Conservation (phyloP, 2,329 filamentous ascomycete genomes). For the Fusarium gaditjirri region DNA sequence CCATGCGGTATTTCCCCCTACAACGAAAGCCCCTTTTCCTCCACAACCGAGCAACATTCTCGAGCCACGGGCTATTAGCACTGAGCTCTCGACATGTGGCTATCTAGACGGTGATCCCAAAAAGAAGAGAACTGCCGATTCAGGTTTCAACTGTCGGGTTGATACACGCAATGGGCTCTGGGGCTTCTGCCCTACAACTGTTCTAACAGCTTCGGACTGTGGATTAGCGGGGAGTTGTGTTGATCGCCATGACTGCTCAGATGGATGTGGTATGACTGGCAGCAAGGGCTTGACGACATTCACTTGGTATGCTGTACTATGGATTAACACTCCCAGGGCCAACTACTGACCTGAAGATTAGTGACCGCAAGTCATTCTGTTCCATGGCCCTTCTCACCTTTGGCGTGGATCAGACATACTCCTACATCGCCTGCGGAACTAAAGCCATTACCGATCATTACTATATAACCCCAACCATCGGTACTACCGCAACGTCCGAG, state of each 20-base stretch:
- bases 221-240: constrained; percentile 51
- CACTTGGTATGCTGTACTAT: constrained; percentile 47
- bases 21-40: background rate
- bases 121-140: constrained; percentile 45
- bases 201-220: constrained; percentile 51
- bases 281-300: constrained; percentile 46
- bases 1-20: background rate
- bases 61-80: constrained; percentile 15
- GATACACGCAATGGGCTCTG: constrained; percentile 50
- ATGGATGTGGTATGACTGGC: constrained; percentile 47
- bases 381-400: constrained; percentile 51
- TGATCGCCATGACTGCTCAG: constrained; percentile 47
- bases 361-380: constrained; percentile 40
- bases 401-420: constrained; percentile 49
- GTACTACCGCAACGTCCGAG: background rate
- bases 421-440: constrained; percentile 52
- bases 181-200: constrained; percentile 53
- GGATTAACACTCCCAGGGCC: accelerated
- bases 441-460: constrained; percentile 44
- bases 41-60: background rate
- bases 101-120: constrained; percentile 47
- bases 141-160: constrained; percentile 51
- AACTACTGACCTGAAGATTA: background rate
- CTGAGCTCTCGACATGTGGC: constrained; percentile 46
- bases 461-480: constrained; percentile 32